Evolutionary conservation across 1,284 basidiomycete species (phyloP).

Genomic region (Sphaerobolus stellatus): DNA sequence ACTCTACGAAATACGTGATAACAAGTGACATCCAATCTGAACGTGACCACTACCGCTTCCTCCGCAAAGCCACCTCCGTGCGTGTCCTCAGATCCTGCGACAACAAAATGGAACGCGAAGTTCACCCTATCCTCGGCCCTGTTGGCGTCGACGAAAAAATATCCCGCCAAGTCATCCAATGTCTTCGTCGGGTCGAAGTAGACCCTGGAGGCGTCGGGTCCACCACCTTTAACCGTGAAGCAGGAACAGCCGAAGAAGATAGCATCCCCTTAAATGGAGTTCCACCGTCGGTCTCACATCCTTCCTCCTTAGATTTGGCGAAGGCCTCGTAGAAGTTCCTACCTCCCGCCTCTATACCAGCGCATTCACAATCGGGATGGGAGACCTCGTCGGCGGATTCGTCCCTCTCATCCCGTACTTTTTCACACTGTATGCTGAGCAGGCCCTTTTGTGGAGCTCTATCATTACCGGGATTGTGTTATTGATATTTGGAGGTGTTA

Average conservation of each 20-base stretch:
- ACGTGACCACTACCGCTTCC: constrained; percentile 89
- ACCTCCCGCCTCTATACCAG: constrained; percentile 83
- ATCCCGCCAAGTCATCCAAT: not conserved
- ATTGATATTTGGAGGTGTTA: constrained; percentile 86
- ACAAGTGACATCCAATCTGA: constrained; percentile 83
- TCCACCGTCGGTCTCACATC: constrained; percentile 81
- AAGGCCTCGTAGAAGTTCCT: no score
- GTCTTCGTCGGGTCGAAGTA: not conserved
- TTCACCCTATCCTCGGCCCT: constrained; percentile 82
- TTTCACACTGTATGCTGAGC: constrained; percentile 66
- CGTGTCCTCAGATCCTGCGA: constrained; percentile 82
- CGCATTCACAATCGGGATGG: constrained; percentile 89
- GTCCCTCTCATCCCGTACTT: constrained; percentile 92
- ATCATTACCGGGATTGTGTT: constrained; percentile 82
- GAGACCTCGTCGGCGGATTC: constrained; percentile 83
- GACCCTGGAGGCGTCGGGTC: not conserved
- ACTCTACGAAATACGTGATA: not conserved
- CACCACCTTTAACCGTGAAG: constrained; percentile 15
- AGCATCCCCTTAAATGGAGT: constrained; percentile 57
- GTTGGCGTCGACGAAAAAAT: constrained; percentile 50
- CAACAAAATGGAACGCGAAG: constrained; percentile 95
- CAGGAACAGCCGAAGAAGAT: constrained; percentile 43
- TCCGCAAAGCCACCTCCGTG: constrained; percentile 70
- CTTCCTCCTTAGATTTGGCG: constrained; percentile 91
- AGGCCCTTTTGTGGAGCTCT: constrained; percentile 72